Conservation (phyloP, 495 filamentous ascomycete genomes). For the Daldinia loculata region DNA sequence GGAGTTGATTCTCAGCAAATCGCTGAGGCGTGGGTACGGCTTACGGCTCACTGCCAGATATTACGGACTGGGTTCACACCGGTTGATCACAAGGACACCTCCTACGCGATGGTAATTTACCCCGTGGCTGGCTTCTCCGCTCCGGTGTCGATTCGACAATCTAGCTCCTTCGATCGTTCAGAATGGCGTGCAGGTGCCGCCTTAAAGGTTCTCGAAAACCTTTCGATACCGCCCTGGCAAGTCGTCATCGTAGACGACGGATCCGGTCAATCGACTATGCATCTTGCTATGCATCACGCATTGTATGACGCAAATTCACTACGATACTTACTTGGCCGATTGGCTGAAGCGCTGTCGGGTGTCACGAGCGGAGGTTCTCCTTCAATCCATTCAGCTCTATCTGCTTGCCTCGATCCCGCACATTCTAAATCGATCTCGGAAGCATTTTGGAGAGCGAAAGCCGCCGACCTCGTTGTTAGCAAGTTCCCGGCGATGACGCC, state of each 20-base stretch:
- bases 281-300: constrained; percentile 69
- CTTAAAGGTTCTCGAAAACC: constrained; percentile 10
- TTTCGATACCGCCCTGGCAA: constrained; percentile 45
- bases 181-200: constrained; percentile 45
- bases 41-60: constrained; percentile 67
- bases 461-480: constrained; percentile 61
- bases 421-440: constrained; percentile 48
- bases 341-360: constrained; percentile 46
- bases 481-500: constrained; percentile 77
- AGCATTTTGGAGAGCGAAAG: constrained; percentile 68
- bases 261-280: constrained; percentile 50
- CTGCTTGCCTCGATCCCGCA: constrained; percentile 60
- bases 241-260: constrained; percentile 35
- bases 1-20: constrained; percentile 43
- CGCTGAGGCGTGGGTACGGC: constrained; percentile 63
- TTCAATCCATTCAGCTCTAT: constrained; percentile 55
- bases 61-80: constrained; percentile 75
- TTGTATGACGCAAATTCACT: constrained; percentile 82
- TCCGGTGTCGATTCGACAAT: constrained; percentile 22
- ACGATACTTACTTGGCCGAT: constrained; percentile 63
- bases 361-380: neutral
- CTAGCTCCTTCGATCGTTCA: constrained; percentile 37
- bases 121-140: constrained; percentile 18
- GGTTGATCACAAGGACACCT: constrained; percentile 63
- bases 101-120: constrained; percentile 75